Base-by-base conservation (phyloP, 257 asterid species). In the Scutellaria baicalensis region DNA sequence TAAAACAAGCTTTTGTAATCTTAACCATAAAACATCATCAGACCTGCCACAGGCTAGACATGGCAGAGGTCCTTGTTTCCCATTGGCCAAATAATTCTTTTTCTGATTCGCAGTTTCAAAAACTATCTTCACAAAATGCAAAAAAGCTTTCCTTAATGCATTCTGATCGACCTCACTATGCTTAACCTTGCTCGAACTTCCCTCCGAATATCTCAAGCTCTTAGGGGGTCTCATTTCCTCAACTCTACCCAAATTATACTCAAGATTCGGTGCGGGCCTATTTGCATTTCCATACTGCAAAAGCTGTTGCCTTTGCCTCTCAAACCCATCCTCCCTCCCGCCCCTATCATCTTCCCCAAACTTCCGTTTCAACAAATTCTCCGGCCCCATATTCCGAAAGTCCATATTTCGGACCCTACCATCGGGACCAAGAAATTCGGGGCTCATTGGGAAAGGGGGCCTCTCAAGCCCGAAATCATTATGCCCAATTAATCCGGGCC, bases 261-360 rank as follows among this genome's bases (percentile, higher is more conserved):
- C 80, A 45, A 70, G 70, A 80, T 89, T 84, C 0, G 86, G 69
- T 35, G 93, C 91, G 2, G 88, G 83, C 18, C 85, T 86, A 43
- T 75, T 83, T 13, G 64, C 88, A 75, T 74, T 90, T 9, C 97
- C 97, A 69, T 87, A 89, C 82, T 90, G 95, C 84, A 93, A 82
- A 77, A 87, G 87, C 84, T 93, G 96, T 64, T 85, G 92, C 70
- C 95, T 87, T 78, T 88, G 96, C 84, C 97, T 91, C 78, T 86
- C 97, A 71, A 83, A 83, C 64, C 87, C 95, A 80, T 90, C 93
- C 36, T 74, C 77, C 80, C 73, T 81, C 71, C 80, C 86, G 60
- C 68, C 89, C 77, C 84, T 84, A 65, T 89, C 95, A 39, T 87
- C 91, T 13, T 89, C 96, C 74, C 86, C 92, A 59, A 89, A 83